A percentile compares a stretch with the other conserved stretches of the same genome.
Conservation (phyloP, 2,329 filamentous ascomycete species). For the Dryadomyces quercivorus region DNA sequence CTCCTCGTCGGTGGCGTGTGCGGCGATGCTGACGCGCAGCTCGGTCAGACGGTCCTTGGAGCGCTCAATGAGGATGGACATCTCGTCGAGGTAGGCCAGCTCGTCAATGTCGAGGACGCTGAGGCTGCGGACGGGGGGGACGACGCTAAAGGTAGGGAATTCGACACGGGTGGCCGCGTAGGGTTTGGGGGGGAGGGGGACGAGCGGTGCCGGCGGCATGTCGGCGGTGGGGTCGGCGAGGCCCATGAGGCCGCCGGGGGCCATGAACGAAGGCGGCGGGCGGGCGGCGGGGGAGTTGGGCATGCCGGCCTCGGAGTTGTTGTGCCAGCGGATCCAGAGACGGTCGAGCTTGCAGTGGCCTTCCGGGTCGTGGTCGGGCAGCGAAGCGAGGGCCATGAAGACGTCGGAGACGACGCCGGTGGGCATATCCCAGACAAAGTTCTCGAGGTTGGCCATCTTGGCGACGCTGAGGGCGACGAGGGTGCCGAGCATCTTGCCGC, state of each 20-base stretch:
- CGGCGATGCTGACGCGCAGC: slow-evolving; percentile 60
- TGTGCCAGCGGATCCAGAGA: slow-evolving; percentile 75
- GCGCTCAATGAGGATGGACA: slow-evolving; percentile 63
- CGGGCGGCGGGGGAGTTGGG: slow-evolving; percentile 17
- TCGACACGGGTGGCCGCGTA: slow-evolving; percentile 52
- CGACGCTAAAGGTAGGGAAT: slow-evolving; percentile 66
- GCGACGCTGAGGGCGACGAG: slow-evolving; percentile 68
- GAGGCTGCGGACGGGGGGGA: slow-evolving; percentile 62
- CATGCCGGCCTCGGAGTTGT: slow-evolving; percentile 43
- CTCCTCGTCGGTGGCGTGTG: slow-evolving; percentile 29
- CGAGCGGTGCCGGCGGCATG: too few relatives aligned
- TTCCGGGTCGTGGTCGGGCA: slow-evolving; percentile 46
- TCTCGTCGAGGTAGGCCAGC: slow-evolving; percentile 70
- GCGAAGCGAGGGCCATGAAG: slow-evolving; percentile 64
- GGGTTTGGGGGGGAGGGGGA: slow-evolving; percentile 9
- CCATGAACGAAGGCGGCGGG: background rate
- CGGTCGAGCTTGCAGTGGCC: slow-evolving; percentile 55
- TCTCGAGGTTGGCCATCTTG: slow-evolving; percentile 71
- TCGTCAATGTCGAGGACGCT: slow-evolving; percentile 75
- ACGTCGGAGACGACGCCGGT: slow-evolving; percentile 72
- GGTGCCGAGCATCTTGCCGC: slow-evolving; percentile 80
- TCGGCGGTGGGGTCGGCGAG: background rate
- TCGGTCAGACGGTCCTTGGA: slow-evolving; percentile 56
- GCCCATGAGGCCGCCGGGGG: background rate
- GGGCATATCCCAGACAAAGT: slow-evolving; percentile 82